These are phyloP conservation scores for Tylopilus orsonianus DNA, from an alignment of 1,284 basidiomycete genomes.

Conservation along the genomic window DNA sequence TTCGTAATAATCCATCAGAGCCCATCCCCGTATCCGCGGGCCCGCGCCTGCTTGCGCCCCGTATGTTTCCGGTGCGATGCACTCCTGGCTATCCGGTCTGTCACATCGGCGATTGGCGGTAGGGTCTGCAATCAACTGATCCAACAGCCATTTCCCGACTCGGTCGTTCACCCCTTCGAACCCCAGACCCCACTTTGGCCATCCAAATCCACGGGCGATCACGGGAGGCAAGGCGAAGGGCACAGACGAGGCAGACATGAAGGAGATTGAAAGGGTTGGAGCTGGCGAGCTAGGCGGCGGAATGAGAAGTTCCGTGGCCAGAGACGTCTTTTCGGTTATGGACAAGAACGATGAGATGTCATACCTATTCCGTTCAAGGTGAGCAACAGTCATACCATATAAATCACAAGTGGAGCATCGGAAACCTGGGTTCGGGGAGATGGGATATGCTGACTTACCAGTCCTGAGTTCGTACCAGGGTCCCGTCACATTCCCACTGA, in stretches of 20 bases:
- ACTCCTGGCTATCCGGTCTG: background rate
- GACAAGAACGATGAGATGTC: conserved; percentile 70
- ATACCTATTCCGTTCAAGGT: conserved; percentile 54
- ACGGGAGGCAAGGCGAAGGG: conserved; percentile 74
- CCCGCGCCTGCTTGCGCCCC: background rate
- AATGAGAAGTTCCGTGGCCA: conserved; percentile 54
- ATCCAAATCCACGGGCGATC: conserved; percentile 80
- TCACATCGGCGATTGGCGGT: background rate
- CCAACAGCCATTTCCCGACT: conserved; percentile 68
- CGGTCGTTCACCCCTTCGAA: conserved; percentile 81
- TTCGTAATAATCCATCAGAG: conserved; percentile 67
- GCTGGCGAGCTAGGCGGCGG: conserved; percentile 39
- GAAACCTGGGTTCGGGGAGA: background rate
- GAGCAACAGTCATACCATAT: conserved; percentile 3
- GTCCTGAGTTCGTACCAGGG: conserved; percentile 73
- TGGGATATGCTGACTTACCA: conserved; percentile 53
- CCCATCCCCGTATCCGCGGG: conserved; percentile 54
- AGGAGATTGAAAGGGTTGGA: conserved; percentile 66
- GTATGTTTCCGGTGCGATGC: background rate
- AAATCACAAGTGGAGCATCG: background rate
- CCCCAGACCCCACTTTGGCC: conserved; percentile 70
- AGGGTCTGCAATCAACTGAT: conserved; percentile 37
- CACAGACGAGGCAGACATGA: conserved; percentile 78
- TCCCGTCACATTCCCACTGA: conserved; percentile 70
- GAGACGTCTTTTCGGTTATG: conserved; percentile 74